Percentiles rank a stretch among this genome's conserved stretches.
Evolutionary conservation across 345 rosid genomes (phyloP).

Genomic region (Rhodamnia argentea): DNA sequence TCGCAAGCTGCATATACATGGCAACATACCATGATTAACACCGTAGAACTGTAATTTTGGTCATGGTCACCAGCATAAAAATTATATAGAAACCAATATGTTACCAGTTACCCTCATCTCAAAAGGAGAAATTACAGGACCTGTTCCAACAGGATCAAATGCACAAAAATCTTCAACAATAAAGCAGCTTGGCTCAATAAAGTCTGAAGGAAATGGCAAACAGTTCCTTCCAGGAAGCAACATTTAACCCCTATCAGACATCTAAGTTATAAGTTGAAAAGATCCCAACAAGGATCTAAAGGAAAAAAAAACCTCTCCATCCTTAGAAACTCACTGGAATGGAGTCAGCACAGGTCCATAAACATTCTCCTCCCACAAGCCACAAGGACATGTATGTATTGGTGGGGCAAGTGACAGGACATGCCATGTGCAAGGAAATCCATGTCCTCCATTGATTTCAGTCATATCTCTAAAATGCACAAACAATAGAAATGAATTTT

Average conservation of each 20-base stretch:
- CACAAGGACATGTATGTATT: too few relatives aligned
- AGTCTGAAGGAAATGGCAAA: neutral
- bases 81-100: neutral
- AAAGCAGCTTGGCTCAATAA: neutral
- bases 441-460: neutral
- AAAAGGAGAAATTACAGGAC: neutral
- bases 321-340: neutral
- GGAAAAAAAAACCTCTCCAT: neutral
- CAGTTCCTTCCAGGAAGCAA: neutral
- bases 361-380: too few relatives aligned
- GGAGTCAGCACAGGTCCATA: neutral
- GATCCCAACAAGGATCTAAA: neutral
- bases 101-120: neutral
- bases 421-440: neutral
- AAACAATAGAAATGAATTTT: neutral
- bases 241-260: neutral
- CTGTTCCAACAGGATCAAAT: neutral
- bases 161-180: neutral
- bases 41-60: neutral
- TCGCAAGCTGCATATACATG: constrained; percentile 66
- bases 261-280: neutral
- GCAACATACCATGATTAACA: neutral
- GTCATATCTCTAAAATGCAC: too few relatives aligned
- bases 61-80: neutral
- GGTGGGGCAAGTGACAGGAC: neutral